These are phyloP conservation scores for Colletotrichum euphorbiae DNA, from an alignment of 2,329 filamentous ascomycete genomes.

Conservation along the genomic window DNA sequence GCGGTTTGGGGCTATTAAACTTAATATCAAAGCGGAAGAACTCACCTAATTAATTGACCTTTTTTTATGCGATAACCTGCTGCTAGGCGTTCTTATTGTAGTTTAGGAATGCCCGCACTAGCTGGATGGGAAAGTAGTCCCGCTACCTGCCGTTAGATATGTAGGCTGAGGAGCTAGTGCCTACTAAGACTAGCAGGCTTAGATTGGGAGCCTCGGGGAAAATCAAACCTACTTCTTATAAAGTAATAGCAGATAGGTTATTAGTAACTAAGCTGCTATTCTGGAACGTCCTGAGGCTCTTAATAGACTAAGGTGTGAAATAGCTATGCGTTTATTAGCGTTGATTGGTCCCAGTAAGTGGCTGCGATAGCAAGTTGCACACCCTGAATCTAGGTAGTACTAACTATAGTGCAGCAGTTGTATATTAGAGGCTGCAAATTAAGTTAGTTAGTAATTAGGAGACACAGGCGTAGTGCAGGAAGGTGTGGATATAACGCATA, in stretches of 20 bases:
- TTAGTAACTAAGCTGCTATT: conserved; percentile 42
- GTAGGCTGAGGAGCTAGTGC: too few relatives aligned
- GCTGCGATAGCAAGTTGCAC: neutral
- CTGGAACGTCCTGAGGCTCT: conserved; percentile 38
- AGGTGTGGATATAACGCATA: neutral
- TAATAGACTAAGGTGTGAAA: conserved; percentile 28
- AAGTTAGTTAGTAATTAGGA: neutral
- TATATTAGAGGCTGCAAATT: neutral
- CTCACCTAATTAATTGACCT: too few relatives aligned
- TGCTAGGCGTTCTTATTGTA: too few relatives aligned
- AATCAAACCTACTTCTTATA: conserved; percentile 33
- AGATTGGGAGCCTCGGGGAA: too few relatives aligned
- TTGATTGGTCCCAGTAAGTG: neutral
- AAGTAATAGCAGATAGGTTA: conserved; percentile 41
- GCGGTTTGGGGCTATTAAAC: too few relatives aligned
- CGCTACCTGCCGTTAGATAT: too few relatives aligned
- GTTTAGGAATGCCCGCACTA: too few relatives aligned
- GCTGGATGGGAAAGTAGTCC: too few relatives aligned
- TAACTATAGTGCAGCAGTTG: conserved; percentile 2
- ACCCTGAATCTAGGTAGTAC: neutral
- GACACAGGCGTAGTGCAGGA: neutral
- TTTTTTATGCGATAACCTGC: too few relatives aligned
- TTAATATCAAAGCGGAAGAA: too few relatives aligned
- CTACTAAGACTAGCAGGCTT: too few relatives aligned
- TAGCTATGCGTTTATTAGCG: conserved; percentile 2